Evolutionary conservation across 192 early-diverging fungal species (phyloP).

Genomic region (Haplosporangium gracile): DNA sequence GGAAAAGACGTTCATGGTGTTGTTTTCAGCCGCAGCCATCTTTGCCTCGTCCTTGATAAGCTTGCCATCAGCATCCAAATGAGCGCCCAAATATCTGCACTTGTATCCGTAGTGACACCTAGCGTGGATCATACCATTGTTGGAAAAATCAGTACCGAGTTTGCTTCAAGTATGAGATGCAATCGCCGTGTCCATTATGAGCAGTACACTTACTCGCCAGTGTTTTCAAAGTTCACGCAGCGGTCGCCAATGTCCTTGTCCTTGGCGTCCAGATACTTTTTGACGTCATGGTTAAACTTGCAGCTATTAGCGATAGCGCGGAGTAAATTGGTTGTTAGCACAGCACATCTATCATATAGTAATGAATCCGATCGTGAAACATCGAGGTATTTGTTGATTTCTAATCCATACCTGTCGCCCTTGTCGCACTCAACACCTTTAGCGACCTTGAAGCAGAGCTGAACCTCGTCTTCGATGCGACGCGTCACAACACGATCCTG

Average conservation of each 20-base stretch:
- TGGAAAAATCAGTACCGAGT: not conserved
- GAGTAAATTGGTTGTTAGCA: not conserved
- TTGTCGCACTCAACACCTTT: conserved; percentile 38
- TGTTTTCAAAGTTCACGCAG: conserved; percentile 80
- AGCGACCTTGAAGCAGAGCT: conserved; percentile 50
- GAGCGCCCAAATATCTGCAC: conserved; percentile 70
- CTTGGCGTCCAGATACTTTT: conserved; percentile 78
- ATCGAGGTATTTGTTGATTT: not conserved
- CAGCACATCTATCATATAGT: not conserved
- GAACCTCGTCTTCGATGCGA: conserved; percentile 44
- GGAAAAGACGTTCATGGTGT: conserved; percentile 28
- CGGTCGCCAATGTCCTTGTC: conserved; percentile 77
- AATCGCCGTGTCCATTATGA: not conserved
- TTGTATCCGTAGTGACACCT: conserved; percentile 74
- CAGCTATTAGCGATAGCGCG: conserved; percentile 61
- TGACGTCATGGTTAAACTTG: conserved; percentile 84
- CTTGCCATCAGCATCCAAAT: conserved; percentile 62
- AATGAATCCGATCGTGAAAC: not conserved
- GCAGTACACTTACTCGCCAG: conserved; percentile 74
- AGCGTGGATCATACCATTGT: not conserved
- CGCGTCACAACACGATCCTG: conserved; percentile 55
- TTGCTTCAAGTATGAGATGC: not conserved
- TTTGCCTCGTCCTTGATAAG: conserved; percentile 72
- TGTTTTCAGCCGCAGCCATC: conserved; percentile 18
- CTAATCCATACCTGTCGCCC: conserved; percentile 31